Evolutionary conservation across 495 filamentous ascomycete genomes (phyloP).

Genomic region (Cercophora samala): DNA sequence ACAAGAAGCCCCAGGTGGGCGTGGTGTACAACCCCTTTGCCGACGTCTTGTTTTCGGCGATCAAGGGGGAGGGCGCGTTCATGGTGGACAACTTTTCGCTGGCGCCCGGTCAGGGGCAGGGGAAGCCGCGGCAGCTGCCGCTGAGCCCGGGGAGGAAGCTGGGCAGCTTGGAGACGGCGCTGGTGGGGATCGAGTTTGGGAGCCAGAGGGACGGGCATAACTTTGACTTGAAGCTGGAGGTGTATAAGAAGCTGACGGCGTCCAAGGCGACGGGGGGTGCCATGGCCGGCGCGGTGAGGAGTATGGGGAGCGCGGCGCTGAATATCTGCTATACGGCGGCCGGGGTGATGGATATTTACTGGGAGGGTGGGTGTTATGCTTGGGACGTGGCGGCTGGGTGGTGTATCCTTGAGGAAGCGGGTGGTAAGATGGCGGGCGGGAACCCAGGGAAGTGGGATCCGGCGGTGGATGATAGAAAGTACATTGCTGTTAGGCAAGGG

Average conservation of each 20-base stretch:
- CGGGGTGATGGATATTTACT: conserved; percentile 78
- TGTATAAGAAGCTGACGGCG: conserved; percentile 65
- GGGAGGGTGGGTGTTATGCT: conserved; percentile 92
- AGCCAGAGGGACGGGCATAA: conserved; percentile 69
- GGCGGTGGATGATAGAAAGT: conserved; percentile 69
- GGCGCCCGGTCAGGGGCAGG: conserved; percentile 25
- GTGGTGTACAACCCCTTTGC: conserved; percentile 83
- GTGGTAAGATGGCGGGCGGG: conserved; percentile 73
- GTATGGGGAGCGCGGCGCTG: conserved; percentile 74
- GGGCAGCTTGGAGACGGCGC: conserved; percentile 54
- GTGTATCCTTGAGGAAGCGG: conserved; percentile 82
- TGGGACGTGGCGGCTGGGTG: conserved; percentile 94
- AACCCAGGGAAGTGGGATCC: conserved; percentile 77
- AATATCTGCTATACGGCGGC: conserved; percentile 80
- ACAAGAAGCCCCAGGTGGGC: conserved; percentile 63
- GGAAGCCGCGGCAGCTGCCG: conserved; percentile 39
- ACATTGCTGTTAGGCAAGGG: conserved; percentile 67
- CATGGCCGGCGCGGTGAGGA: conserved; percentile 80
- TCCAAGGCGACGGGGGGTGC: conserved; percentile 62
- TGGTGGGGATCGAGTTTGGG: conserved; percentile 79
- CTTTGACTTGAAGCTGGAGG: conserved; percentile 66
- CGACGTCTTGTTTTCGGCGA: conserved; percentile 64
- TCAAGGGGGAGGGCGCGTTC: conserved; percentile 66
- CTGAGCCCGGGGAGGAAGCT: conserved; percentile 61
- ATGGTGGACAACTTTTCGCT: conserved; percentile 42